Percentiles rank a stretch among this genome's conserved stretches.
Evolutionary conservation across 2,329 filamentous ascomycete species (phyloP).

Genomic region (Aspergillus hortae): DNA sequence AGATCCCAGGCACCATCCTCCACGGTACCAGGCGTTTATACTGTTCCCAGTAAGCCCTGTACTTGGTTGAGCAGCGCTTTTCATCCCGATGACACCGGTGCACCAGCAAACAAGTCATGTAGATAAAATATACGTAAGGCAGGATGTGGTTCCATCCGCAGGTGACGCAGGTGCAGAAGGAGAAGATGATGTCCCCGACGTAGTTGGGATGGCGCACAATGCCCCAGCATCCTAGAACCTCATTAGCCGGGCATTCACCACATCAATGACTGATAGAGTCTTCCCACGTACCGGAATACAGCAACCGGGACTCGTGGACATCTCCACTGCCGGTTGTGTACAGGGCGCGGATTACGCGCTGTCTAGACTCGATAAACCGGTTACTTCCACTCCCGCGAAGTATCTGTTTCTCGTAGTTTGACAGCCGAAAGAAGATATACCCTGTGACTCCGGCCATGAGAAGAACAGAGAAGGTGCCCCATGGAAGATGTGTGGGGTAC

Average conservation of each 20-base stretch:
- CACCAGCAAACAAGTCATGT: conserved; percentile 43
- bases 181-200: conserved; percentile 38
- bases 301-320: conserved; percentile 37
- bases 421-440: conserved; percentile 2
- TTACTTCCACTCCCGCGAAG: neutral
- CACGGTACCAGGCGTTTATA: conserved; percentile 44
- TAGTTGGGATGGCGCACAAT: conserved; percentile 42
- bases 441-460: neutral
- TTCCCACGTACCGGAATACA: conserved; percentile 30
- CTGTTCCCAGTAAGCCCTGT: conserved; percentile 43
- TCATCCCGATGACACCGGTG: conserved; percentile 48
- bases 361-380: neutral
- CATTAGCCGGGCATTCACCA: neutral
- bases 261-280: neutral
- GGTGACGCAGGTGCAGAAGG: conserved; percentile 42
- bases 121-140: conserved; percentile 47
- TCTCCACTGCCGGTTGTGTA: conserved; percentile 30
- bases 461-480: neutral
- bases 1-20: conserved; percentile 42
- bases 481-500: conserved; percentile 32
- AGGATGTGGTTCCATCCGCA: conserved; percentile 37
- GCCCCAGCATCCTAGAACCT: conserved; percentile 34
- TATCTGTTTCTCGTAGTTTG: conserved; percentile 4
- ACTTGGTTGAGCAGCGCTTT: conserved; percentile 43
- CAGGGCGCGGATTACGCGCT: neutral